phyloP scores from a whole-genome alignment of 805 yeast species.

The Schizosaccharomyces japonicus region DNA sequence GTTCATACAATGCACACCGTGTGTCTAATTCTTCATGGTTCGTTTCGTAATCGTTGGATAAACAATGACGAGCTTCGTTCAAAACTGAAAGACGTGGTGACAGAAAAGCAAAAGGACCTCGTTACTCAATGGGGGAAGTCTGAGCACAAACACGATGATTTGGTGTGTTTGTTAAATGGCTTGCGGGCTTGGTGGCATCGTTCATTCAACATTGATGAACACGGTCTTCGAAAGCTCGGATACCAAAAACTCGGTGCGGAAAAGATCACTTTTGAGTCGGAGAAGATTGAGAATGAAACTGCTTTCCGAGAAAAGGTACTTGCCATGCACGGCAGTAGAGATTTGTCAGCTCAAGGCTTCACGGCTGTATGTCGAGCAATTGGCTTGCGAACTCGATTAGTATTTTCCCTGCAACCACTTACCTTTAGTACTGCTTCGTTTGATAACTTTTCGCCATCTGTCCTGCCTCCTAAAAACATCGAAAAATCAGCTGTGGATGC shows the following conservation, averaged over 20 bases:
- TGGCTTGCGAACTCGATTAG: constrained; percentile 47
- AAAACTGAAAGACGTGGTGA: neutral
- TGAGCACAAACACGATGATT: neutral
- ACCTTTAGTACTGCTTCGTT: neutral
- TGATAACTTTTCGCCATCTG: neutral
- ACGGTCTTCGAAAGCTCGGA: constrained; percentile 19
- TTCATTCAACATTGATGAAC: constrained; percentile 26
- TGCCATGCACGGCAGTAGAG: constrained; percentile 37
- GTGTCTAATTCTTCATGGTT: neutral
- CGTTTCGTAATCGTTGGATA: neutral
- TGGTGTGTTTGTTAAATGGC: neutral
- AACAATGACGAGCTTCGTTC: neutral
- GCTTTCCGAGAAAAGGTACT: constrained; percentile 21
- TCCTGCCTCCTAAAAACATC: neutral
- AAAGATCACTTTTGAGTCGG: constrained; percentile 15
- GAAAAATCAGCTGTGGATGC: neutral
- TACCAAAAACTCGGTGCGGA: neutral
- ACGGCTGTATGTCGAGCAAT: constrained; percentile 49
- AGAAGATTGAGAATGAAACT: constrained; percentile 20
- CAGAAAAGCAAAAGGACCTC: neutral
- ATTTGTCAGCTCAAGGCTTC: constrained; percentile 69
- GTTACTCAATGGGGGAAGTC: neutral
- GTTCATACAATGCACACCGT: neutral
- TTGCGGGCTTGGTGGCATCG: constrained; percentile 30
- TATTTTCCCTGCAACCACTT: constrained; percentile 74